Base-by-base conservation (phyloP, 768 basidiomycete genomes). In the Pholiota conissans region DNA sequence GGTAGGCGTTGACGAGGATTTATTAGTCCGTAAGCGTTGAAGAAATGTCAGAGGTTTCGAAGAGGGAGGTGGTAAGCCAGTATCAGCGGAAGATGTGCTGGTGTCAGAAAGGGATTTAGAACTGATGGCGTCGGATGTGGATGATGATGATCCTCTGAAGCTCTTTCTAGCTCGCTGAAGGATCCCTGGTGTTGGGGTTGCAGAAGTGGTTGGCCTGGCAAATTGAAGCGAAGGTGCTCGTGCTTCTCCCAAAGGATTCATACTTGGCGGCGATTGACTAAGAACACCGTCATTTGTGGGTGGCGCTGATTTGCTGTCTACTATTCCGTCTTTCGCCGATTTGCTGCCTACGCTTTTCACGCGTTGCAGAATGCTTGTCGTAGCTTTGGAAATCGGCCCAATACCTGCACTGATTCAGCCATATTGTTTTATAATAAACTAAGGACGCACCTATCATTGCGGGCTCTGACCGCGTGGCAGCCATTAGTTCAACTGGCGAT, bases 321-420 rank as follows among this genome's bases (percentile, higher is more conserved):
- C 24, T n/a, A n/a, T n/a, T n/a, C n/a, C n/a, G n/a, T n/a, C n/a
- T n/a, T n/a, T n/a, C 27, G 37, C 22, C 2, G 54, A 22, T 10
- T 49, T 50, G 24, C 27, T 35, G 26, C 47, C 35, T 18, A 39
- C 24, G 29, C 35, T 56, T 37, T 56, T 56, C 13, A 56, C 32
- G 13, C 55, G 55, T 3, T 56, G 47, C 22, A 56, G 34, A 13
- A 56, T 37, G 10, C 6, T 22, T 0, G 27, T 22, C 20, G 16
- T 29, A 6, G 48, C 27, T 28, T 56, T 56, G 8, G 47, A 3
- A 8, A 49, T 11, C 2, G 22, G 47, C n/a, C 37, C 55, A 48
- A 24, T 8, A 3, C 30, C 20, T 13, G 11, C 18, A 26, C 5
- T 24, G 22, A n/a, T 14, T 30, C 3, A 45, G 29, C 14, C 18